A percentile compares a stretch with the other conserved stretches of the same genome.
Conservation (phyloP, 805 yeast species). For the Torulaspora indica region DNA sequence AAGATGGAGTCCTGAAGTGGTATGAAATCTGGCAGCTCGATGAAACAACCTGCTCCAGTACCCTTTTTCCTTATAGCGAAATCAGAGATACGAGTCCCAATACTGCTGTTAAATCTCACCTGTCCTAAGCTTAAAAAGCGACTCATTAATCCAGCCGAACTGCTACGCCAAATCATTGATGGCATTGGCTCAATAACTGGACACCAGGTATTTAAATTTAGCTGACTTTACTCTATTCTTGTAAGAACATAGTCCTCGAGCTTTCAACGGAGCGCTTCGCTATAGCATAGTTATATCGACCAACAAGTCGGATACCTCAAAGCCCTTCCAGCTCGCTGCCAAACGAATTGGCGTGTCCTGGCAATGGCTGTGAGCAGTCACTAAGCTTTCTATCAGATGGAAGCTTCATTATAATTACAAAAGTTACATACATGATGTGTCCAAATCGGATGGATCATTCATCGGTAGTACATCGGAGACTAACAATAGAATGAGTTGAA, state of each 20-base stretch:
- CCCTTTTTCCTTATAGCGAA: conserved; percentile 22
- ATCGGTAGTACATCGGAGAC: not conserved
- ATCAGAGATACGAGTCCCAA: conserved; percentile 8
- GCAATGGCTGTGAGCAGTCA: no score
- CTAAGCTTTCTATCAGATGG: conserved; percentile 1
- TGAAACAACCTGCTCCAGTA: conserved; percentile 33
- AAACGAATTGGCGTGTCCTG: no score
- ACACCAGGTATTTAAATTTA: not conserved
- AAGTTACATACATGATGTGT: conserved; percentile 6
- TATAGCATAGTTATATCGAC: not conserved
- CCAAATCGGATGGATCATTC: conserved; percentile 2
- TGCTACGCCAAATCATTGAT: not conserved
- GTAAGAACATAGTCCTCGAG: not conserved
- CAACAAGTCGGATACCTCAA: not conserved
- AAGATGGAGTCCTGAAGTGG: conserved; percentile 23
- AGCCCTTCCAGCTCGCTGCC: not conserved
- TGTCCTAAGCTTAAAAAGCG: not conserved
- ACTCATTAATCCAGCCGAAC: not conserved
- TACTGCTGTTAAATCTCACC: conserved; percentile 3
- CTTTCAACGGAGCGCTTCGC: not conserved
- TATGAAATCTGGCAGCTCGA: conserved; percentile 26
- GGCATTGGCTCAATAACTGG: not conserved
- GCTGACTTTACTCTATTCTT: not conserved
- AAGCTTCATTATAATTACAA: conserved; percentile 8
- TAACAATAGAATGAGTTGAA: conserved; percentile 20